These are phyloP conservation scores for Phytopythium mirpurense DNA, from an alignment of 352 stramenopile species.

Conservation along the genomic window DNA sequence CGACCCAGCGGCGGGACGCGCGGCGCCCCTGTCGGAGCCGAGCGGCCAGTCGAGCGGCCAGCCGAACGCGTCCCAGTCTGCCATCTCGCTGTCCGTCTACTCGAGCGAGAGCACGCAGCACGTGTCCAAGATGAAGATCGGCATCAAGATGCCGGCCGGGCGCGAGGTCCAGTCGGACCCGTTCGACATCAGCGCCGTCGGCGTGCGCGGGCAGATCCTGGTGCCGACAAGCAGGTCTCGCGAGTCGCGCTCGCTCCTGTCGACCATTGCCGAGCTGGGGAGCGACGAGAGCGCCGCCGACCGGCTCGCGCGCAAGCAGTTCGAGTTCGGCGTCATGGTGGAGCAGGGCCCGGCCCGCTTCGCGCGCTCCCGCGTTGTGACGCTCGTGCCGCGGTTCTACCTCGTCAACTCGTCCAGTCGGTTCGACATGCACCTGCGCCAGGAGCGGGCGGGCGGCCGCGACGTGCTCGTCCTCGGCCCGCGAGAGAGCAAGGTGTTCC, in stretches of 20 bases:
- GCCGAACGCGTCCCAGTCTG: constrained; percentile 17
- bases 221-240: constrained; percentile 41
- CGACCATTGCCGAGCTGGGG: constrained; percentile 41
- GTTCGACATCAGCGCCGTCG: constrained; percentile 78
- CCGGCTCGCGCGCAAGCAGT: constrained; percentile 55
- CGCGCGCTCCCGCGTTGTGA: constrained; percentile 70
- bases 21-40: not conserved
- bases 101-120: constrained; percentile 59
- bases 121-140: constrained; percentile 74
- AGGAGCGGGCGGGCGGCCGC: constrained; percentile 42
- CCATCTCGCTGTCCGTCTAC: constrained; percentile 67
- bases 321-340: constrained; percentile 83
- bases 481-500: constrained; percentile 68
- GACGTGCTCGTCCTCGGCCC: constrained; percentile 38
- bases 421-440: constrained; percentile 63
- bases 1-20: constrained; percentile 12
- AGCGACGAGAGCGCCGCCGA: constrained; percentile 10
- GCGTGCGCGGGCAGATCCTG: constrained; percentile 66
- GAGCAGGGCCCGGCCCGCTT: constrained; percentile 77
- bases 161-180: constrained; percentile 62
- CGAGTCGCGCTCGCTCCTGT: constrained; percentile 37
- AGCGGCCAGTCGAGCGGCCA: not conserved
- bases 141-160: constrained; percentile 32
- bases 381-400: constrained; percentile 76
- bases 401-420: constrained; percentile 68